phyloP scores from a whole-genome alignment of 1,284 basidiomycete species.

The Rhodotorula sp. region DNA sequence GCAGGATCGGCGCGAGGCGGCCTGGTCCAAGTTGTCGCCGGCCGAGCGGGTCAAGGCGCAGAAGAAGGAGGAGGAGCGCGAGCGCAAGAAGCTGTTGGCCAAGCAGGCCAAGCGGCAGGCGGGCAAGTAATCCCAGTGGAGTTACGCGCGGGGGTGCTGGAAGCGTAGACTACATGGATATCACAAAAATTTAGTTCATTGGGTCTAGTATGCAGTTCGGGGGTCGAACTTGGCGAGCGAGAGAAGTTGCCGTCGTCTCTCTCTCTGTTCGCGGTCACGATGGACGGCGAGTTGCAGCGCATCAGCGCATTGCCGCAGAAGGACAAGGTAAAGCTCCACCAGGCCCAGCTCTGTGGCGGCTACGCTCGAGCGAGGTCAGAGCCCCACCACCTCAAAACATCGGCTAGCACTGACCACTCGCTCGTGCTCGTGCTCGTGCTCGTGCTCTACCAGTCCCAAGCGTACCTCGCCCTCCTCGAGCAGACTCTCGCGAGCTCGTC shows the following conservation, averaged over 20 bases:
- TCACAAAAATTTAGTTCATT: neutral
- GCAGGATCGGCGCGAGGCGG: slow-evolving; percentile 3
- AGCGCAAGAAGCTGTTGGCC: slow-evolving; percentile 13
- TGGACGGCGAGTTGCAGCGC: slow-evolving; percentile 29
- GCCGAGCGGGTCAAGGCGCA: slow-evolving; percentile 14
- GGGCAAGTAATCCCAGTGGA: too few relatives aligned
- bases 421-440: neutral
- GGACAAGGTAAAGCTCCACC: slow-evolving; percentile 23
- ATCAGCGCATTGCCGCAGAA: slow-evolving; percentile 28
- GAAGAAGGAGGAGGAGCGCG: slow-evolving; percentile 19
- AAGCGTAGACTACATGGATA: neutral
- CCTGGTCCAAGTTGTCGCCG: slow-evolving; percentile 9
- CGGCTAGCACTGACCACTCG: neutral
- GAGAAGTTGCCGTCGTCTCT: neutral
- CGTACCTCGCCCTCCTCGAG: slow-evolving; percentile 56
- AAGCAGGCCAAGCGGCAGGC: slow-evolving; percentile 12
- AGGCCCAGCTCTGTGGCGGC: neutral
- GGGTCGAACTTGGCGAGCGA: too few relatives aligned
- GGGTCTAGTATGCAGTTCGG: neutral
- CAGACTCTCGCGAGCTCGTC: slow-evolving; percentile 41
- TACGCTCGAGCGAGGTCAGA: neutral
- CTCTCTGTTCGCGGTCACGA: slow-evolving; percentile 1
- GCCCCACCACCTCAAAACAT: neutral
- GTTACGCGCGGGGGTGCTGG: too few relatives aligned
- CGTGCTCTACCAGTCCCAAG: slow-evolving; percentile 48